Evolutionary conservation across 2,329 filamentous ascomycete genomes (phyloP).

Genomic region (Neonectria coccinea): DNA sequence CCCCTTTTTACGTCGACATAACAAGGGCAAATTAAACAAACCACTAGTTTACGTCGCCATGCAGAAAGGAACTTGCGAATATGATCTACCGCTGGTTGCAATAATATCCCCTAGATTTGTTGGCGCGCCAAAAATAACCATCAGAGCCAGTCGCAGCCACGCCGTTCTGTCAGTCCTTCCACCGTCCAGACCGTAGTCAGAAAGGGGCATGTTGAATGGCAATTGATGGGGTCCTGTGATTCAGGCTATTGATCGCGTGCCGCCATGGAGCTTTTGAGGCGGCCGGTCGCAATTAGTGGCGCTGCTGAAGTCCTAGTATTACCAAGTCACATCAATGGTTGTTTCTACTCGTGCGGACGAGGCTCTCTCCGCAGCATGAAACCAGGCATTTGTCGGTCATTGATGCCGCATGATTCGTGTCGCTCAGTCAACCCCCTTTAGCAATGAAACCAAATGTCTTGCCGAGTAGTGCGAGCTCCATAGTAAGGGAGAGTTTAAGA

Average conservation of each 20-base stretch:
- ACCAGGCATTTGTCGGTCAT: background rate
- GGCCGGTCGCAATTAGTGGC: constrained; percentile 12
- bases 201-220: constrained; percentile 29
- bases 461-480: background rate
- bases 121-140: background rate
- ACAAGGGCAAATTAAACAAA: constrained; percentile 5
- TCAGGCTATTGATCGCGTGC: constrained; percentile 42
- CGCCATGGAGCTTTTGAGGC: constrained; percentile 20
- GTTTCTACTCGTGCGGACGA: background rate
- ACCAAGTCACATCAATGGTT: background rate
- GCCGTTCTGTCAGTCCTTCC: background rate
- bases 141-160: constrained; percentile 2
- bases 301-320: constrained; percentile 4
- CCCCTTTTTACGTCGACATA: background rate
- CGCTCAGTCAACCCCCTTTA: constrained; percentile 1
- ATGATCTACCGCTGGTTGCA: background rate
- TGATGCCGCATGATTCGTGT: background rate
- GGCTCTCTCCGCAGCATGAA: background rate
- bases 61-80: background rate
- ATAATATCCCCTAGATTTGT: background rate
- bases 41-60: background rate
- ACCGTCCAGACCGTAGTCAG: background rate
- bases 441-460: background rate
- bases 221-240: constrained; percentile 6
- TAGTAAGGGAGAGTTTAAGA: constrained; percentile 1